Evolutionary conservation across 139 green algal genomes (phyloP).

Genomic region (Mesostigma viride): DNA sequence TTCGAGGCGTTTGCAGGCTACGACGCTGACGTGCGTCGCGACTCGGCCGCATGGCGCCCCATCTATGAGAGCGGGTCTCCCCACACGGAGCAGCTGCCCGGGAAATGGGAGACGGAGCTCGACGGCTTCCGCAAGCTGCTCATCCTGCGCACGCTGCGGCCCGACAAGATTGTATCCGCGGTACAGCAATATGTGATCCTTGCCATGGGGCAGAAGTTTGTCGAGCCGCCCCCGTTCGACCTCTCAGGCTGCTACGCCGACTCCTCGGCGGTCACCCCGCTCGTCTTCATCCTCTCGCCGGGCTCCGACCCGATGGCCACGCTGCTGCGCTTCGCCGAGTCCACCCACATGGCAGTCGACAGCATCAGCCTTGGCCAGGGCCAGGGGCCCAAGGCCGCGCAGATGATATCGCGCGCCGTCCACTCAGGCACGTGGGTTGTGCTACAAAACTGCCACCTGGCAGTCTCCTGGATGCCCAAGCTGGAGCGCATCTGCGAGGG

Average conservation of each 20-base stretch:
- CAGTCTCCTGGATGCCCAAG: constrained; percentile 59
- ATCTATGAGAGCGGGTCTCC: constrained; percentile 51
- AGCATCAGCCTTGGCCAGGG: constrained; percentile 34
- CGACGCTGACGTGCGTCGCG: constrained; percentile 23
- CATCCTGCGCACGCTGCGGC: constrained; percentile 43
- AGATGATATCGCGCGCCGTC: constrained; percentile 46
- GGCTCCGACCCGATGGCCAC: constrained; percentile 39
- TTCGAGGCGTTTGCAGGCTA: constrained; percentile 34
- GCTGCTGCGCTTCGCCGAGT: constrained; percentile 51
- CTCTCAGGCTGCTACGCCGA: constrained; percentile 47
- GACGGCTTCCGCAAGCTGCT: constrained; percentile 45
- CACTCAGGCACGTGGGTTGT: constrained; percentile 57
- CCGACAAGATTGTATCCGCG: constrained; percentile 50
- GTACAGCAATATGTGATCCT: constrained; percentile 39
- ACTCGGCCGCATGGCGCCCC: constrained; percentile 16
- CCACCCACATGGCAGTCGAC: constrained; percentile 31
- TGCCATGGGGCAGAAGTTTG: constrained; percentile 47
- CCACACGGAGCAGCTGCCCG: constrained; percentile 29
- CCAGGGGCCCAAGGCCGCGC: constrained; percentile 42
- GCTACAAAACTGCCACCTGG: constrained; percentile 66
- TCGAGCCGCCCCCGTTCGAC: constrained; percentile 54
- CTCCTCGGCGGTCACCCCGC: constrained; percentile 40
- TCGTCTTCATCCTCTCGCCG: constrained; percentile 58
- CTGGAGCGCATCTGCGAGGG: constrained; percentile 62
- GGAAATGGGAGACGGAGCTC: constrained; percentile 35